Percentiles rank a stretch among this genome's conserved stretches.
Evolutionary conservation across 1,284 basidiomycete genomes (phyloP).

Genomic region (Ustilago trichophora): DNA sequence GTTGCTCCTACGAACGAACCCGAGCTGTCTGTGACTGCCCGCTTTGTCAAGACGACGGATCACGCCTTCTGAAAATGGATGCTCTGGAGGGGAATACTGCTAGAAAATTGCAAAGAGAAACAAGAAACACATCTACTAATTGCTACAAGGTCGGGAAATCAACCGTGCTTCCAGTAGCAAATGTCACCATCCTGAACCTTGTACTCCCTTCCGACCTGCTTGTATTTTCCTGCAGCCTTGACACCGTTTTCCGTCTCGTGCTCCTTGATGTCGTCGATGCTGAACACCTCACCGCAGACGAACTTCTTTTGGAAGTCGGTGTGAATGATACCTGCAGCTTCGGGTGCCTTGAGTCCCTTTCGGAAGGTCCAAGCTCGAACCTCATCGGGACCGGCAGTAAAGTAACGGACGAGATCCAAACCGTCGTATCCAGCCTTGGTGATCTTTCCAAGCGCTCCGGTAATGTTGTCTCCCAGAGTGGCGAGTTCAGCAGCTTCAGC

Average conservation of each 20-base stretch:
- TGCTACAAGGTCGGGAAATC: too few species aligned
- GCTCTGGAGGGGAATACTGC: too few species aligned
- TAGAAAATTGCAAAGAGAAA: neutral
- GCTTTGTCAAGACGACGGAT: too few species aligned
- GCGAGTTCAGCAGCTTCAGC: slow-evolving; percentile 60
- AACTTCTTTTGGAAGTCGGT: slow-evolving; percentile 96
- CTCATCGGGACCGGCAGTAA: slow-evolving; percentile 95
- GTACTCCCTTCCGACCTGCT: slow-evolving; percentile 97
- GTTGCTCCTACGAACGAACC: too few species aligned
- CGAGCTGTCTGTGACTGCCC: too few species aligned
- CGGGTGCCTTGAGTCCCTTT: slow-evolving; percentile 90
- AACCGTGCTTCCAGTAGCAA: slow-evolving; percentile 54
- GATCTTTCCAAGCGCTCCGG: slow-evolving; percentile 63
- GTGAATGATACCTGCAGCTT: slow-evolving; percentile 98
- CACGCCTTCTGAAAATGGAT: too few species aligned
- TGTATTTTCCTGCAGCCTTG: slow-evolving; percentile 93
- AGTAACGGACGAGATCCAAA: slow-evolving; percentile 68
- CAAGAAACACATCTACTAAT: too few species aligned
- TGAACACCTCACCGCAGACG: slow-evolving; percentile 99
- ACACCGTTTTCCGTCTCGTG: slow-evolving; percentile 88
- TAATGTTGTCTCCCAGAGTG: slow-evolving; percentile 58
- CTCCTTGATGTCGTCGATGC: slow-evolving; percentile 89
- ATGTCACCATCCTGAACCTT: slow-evolving; percentile 70
- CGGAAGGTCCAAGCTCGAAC: slow-evolving; percentile 97
- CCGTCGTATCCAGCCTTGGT: slow-evolving; percentile 65